Percentiles rank a stretch among this genome's conserved stretches.
These are phyloP conservation scores for Aspergillus persii DNA, from an alignment of 2,329 filamentous ascomycete species.

Conservation along the genomic window DNA sequence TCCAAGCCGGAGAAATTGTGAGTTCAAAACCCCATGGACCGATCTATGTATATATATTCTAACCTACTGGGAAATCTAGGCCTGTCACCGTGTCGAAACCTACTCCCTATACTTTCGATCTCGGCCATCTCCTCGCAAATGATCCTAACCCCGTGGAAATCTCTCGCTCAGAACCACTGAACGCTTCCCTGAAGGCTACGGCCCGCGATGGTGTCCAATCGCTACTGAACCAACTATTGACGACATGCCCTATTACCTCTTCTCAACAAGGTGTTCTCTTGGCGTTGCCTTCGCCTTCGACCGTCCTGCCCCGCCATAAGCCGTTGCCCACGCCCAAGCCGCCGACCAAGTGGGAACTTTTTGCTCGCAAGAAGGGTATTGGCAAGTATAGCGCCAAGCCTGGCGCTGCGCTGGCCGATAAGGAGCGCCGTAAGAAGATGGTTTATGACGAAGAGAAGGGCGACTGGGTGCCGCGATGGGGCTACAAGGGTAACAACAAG, in stretches of 20 bases:
- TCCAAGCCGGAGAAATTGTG: conserved; percentile 43
- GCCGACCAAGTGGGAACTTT: conserved; percentile 92
- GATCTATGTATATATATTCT: conserved; percentile 13
- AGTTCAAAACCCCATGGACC: conserved; percentile 11
- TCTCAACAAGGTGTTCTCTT: conserved; percentile 69
- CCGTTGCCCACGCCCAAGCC: conserved; percentile 77
- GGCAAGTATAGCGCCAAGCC: conserved; percentile 70
- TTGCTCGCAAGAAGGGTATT: conserved; percentile 96
- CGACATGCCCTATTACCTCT: conserved; percentile 75
- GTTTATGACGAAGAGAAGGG: conserved; percentile 80
- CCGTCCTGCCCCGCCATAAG: conserved; percentile 83
- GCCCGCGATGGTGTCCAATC: conserved; percentile 89
- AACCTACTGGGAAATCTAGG: conserved; percentile 19
- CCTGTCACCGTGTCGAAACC: conserved; percentile 72
- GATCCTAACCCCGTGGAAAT: conserved; percentile 79
- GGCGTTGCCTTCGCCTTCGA: conserved; percentile 68
- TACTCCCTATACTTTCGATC: conserved; percentile 88
- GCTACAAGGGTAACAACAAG: conserved; percentile 88
- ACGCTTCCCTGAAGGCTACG: conserved; percentile 66
- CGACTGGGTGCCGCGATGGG: conserved; percentile 93
- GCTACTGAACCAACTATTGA: conserved; percentile 91
- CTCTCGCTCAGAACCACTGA: conserved; percentile 51
- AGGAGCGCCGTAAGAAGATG: conserved; percentile 64
- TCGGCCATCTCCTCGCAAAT: conserved; percentile 78
- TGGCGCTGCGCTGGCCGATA: conserved; percentile 60